Base-by-base conservation (phyloP, 768 basidiomycete genomes). In the Pleurotus cornucopiae region DNA sequence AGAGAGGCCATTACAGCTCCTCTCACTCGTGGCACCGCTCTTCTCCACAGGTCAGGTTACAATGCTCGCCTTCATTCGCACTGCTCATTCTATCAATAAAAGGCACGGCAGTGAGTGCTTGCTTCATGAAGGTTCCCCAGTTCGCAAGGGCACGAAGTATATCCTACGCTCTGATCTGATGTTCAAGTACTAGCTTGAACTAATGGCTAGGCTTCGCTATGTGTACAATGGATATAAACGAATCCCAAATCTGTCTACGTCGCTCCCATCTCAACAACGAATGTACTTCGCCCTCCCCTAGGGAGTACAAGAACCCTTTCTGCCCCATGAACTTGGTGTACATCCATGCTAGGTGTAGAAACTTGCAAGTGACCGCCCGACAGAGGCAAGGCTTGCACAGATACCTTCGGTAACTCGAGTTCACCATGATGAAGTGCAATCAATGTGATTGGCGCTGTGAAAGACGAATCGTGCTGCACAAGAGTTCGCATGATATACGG, bases 381-480 rank as follows among this genome's bases (percentile, higher is more conserved):
- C 2, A 82, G 62, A 2, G 85, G 79, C 30, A 88, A 69, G 2
- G 89, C 82, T 5, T 74, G 78, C 30, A 96, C 79, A 14, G 75
- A 67, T 26, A 96, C 76, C 62, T 83, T 85, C 0, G 95, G 95
- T 6, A 98, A 75, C 34, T 76, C 68, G 16, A 98, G 78, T 58
- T 88, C 80, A 13, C 94, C 93, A 49, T 95, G 85, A 62, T 89
- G 89, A 25, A 98, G 72, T 0, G 94, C 90, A 60, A 98, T 85
- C n/a, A 98, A 72, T 0, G 88, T 89, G 51, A 96, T 72, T 2
- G 82, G 80, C 0, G 86, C 73, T 2, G 77, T 75, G 57, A 84
- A 75, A 0, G 81, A 83, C 34, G 71, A 74, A 12, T 78, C 83
- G 56, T 91, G 83, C 91, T 94, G 47, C 34, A 30, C 25, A 12